A percentile compares a stretch with the other conserved stretches of the same genome.
Conservation (phyloP, 371 early-diverging fungal species). For the Mucor velutinosus region DNA sequence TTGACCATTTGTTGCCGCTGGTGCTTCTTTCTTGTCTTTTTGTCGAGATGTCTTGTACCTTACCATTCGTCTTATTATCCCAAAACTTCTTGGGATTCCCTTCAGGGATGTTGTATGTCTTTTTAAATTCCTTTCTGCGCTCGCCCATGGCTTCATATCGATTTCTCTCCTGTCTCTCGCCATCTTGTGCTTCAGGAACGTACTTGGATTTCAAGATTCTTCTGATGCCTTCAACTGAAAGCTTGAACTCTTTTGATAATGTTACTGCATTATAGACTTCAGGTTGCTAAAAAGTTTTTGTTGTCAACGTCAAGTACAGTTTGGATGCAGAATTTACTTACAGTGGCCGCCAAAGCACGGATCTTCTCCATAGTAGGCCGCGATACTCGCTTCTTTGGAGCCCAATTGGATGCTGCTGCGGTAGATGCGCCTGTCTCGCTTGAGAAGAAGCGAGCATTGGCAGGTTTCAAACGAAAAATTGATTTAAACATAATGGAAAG, state of each 20-base stretch:
- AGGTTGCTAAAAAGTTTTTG: slow-evolving; percentile 27
- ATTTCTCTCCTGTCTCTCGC: slow-evolving; percentile 39
- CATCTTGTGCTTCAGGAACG: slow-evolving; percentile 20
- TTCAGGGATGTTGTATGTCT: slow-evolving; percentile 5
- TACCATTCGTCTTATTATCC: not conserved
- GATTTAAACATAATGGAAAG: not conserved
- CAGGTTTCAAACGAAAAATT: not conserved
- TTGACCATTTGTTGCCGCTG: slow-evolving; percentile 1
- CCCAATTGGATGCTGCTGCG: slow-evolving; percentile 11
- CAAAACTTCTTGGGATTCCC: not conserved
- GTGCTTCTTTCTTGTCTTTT: not conserved
- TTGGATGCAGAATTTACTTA: slow-evolving; percentile 6
- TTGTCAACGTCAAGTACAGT: not conserved
- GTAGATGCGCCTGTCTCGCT: not conserved
- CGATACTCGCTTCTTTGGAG: slow-evolving; percentile 41
- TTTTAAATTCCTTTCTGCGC: slow-evolving; percentile 22
- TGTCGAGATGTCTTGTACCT: slow-evolving; percentile 1
- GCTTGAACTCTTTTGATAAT: slow-evolving; percentile 32
- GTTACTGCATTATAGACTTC: slow-evolving; percentile 20
- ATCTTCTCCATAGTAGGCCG: slow-evolving; percentile 40
- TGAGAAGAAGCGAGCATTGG: not conserved
- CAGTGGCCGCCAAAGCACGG: slow-evolving; percentile 23
- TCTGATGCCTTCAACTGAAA: slow-evolving; percentile 40
- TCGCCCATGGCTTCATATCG: slow-evolving; percentile 42
- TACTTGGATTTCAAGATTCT: slow-evolving; percentile 46